Conservation (phyloP, 2,329 filamentous ascomycete species). For the Sporothrix euskadiensis region DNA sequence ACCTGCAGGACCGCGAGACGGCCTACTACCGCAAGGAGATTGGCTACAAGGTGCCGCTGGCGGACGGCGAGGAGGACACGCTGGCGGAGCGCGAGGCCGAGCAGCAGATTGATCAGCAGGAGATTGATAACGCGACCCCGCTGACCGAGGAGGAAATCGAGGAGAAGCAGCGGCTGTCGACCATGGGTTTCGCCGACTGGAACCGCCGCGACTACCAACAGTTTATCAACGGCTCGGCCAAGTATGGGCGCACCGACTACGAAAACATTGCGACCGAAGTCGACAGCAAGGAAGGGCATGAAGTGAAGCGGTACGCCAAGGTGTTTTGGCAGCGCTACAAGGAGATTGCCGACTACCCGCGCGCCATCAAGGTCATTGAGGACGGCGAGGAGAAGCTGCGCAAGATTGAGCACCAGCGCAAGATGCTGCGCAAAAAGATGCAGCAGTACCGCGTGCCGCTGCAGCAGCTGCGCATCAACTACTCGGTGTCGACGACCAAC, state of each 20-base stretch:
- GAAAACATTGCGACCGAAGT: conserved; percentile 84
- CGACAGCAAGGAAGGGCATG: conserved; percentile 81
- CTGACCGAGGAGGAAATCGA: conserved; percentile 86
- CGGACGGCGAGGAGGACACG: conserved; percentile 81
- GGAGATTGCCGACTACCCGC: conserved; percentile 84
- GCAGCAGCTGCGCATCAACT: conserved; percentile 98
- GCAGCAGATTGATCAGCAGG: conserved; percentile 80
- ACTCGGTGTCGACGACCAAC: conserved; percentile 97
- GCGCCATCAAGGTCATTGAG: conserved; percentile 86
- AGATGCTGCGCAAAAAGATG: conserved; percentile 94
- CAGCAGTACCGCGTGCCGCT: conserved; percentile 94
- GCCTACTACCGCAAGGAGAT: conserved; percentile 96
- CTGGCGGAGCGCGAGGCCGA: conserved; percentile 84
- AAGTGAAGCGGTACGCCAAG: conserved; percentile 89
- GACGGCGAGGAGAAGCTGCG: conserved; percentile 87
- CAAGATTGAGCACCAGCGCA: conserved; percentile 87
- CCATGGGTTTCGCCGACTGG: conserved; percentile 89
- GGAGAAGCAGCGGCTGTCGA: conserved; percentile 78
- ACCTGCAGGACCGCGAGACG: conserved; percentile 94
- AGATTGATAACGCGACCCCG: conserved; percentile 88
- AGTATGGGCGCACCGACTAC: conserved; percentile 85
- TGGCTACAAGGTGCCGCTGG: conserved; percentile 86
- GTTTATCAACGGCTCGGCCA: conserved; percentile 92
- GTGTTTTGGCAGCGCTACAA: conserved; percentile 96
- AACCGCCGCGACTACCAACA: conserved; percentile 98